phyloP scores from a whole-genome alignment of 2,329 filamentous ascomycete genomes.

The Trematosphaeria pertusa region DNA sequence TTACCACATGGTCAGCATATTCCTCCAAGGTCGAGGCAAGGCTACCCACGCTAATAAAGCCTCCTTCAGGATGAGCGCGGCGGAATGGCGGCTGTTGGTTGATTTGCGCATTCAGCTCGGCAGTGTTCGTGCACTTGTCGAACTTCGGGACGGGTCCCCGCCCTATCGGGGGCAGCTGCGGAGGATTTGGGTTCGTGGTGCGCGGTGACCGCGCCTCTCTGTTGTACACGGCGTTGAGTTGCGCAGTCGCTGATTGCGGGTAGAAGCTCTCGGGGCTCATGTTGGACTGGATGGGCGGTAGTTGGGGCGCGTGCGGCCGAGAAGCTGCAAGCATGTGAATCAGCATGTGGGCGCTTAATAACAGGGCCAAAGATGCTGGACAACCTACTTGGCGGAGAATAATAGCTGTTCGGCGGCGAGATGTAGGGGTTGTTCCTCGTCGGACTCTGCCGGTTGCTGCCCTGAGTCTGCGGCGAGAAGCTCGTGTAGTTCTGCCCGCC shows the following conservation, averaged over 20 bases:
- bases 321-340: conserved; percentile 42
- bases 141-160: conserved; percentile 86
- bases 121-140: conserved; percentile 73
- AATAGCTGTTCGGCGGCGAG: conserved; percentile 64
- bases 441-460: conserved; percentile 77
- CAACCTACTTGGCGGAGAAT: conserved; percentile 63
- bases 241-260: conserved; percentile 71
- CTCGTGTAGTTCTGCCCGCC: conserved; percentile 49
- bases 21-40: background rate
- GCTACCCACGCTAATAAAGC: conserved; percentile 88
- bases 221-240: conserved; percentile 72
- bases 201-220: conserved; percentile 60
- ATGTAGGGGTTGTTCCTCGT: conserved; percentile 69
- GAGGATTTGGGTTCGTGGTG: conserved; percentile 53
- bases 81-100: conserved; percentile 89
- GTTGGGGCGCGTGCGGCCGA: conserved; percentile 67
- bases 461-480: conserved; percentile 51
- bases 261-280: conserved; percentile 74
- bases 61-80: conserved; percentile 93
- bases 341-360: conserved; percentile 25
- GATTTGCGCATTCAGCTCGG: conserved; percentile 81
- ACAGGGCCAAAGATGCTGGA: background rate
- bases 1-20: conserved; percentile 22
- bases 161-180: conserved; percentile 52
- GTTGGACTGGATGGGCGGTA: conserved; percentile 78